Conservation (phyloP, 164 flowering plant genomes). For the Echeveria elegans region DNA sequence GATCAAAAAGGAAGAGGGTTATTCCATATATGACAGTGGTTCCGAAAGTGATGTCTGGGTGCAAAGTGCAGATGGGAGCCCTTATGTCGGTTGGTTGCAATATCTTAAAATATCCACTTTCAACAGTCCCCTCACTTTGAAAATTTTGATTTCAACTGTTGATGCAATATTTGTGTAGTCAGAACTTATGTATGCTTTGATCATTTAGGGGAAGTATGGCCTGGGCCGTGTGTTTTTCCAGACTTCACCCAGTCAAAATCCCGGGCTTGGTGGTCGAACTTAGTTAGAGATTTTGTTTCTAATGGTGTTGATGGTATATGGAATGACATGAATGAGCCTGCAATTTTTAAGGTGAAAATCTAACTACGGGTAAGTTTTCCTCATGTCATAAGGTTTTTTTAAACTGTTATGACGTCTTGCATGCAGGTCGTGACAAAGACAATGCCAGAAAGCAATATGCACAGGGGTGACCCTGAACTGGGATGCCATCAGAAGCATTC, state of each 20-base stretch:
- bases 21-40: slow-evolving; percentile 83
- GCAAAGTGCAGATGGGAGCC: slow-evolving; percentile 59
- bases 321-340: slow-evolving; percentile 99
- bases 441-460: slow-evolving; percentile 89
- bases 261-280: slow-evolving; percentile 89
- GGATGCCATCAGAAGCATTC: slow-evolving; percentile 78
- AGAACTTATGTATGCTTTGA: background rate
- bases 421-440: slow-evolving; percentile 85
- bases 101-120: slow-evolving; percentile 1
- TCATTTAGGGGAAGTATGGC: slow-evolving; percentile 87
- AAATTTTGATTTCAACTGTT: too few species aligned
- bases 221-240: slow-evolving; percentile 95
- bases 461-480: slow-evolving; percentile 55
- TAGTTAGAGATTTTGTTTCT: slow-evolving; percentile 68
- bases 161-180: too few species aligned
- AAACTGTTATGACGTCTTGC: background rate
- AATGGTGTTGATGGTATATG: slow-evolving; percentile 99
- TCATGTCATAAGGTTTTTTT: background rate
- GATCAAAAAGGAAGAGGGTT: slow-evolving; percentile 70
- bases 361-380: background rate
- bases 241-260: slow-evolving; percentile 73
- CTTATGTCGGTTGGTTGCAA: slow-evolving; percentile 53
- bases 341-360: slow-evolving; percentile 73
- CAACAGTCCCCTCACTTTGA: background rate
- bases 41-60: slow-evolving; percentile 65